phyloP scores from a whole-genome alignment of 495 filamentous ascomycete species.

The Neurospora hispaniola region DNA sequence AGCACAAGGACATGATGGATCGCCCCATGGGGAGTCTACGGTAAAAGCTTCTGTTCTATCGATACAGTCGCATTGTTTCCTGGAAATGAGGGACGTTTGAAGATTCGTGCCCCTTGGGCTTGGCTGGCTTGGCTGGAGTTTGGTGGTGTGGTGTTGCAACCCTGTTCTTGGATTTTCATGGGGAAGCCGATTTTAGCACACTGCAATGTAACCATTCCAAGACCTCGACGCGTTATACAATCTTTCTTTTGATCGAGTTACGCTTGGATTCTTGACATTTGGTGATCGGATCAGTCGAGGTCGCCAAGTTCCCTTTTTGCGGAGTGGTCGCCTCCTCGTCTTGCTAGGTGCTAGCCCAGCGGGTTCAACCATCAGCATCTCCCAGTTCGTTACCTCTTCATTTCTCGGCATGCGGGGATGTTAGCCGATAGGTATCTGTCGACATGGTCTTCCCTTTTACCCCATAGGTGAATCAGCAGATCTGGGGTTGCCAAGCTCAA shows the following conservation, averaged over 20 bases:
- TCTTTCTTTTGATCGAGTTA: background rate
- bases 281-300: background rate
- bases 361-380: background rate
- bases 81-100: background rate
- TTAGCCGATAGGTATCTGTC: background rate
- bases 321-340: background rate
- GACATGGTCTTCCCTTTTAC: background rate
- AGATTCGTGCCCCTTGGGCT: background rate
- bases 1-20: background rate
- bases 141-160: background rate
- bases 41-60: background rate
- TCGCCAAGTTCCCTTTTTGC: background rate
- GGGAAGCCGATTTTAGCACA: background rate
- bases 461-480: background rate
- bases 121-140: background rate
- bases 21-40: background rate
- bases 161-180: background rate
- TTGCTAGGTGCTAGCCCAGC: background rate
- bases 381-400: background rate
- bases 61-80: background rate
- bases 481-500: background rate
- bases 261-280: background rate
- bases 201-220: background rate
- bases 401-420: background rate
- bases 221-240: background rate